phyloP scores from a whole-genome alignment of 805 yeast species.

The Hanseniaspora singularis region DNA sequence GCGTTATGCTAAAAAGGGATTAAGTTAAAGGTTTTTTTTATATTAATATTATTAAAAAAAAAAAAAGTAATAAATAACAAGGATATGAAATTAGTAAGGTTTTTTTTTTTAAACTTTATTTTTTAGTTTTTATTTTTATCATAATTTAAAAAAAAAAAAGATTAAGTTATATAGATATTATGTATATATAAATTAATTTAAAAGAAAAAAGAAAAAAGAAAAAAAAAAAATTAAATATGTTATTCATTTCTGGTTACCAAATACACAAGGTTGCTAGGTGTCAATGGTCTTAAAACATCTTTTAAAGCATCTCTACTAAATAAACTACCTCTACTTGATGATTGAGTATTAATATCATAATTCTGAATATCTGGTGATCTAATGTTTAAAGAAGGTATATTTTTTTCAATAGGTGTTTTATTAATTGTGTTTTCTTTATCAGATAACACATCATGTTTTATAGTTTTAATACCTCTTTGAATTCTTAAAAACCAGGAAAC shows the following conservation, averaged over 20 bases:
- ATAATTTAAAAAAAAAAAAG: too few species aligned
- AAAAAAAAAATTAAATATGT: too few species aligned
- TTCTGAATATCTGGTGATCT: neutral
- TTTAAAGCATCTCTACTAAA: neutral
- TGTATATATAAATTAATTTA: too few species aligned
- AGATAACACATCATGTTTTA: neutral
- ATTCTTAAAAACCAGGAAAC: slow-evolving; percentile 26
- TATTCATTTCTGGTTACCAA: slow-evolving; percentile 17
- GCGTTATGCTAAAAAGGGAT: slow-evolving; percentile 41
- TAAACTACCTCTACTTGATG: slow-evolving; percentile 4
- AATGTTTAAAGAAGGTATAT: neutral
- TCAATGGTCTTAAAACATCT: neutral
- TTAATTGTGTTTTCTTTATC: neutral
- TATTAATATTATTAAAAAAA: neutral
- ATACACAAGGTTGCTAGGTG: slow-evolving; percentile 13
- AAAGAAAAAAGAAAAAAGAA: too few species aligned
- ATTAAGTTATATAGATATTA: too few species aligned
- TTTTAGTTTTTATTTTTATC: too few species aligned
- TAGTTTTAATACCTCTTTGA: slow-evolving; percentile 6
- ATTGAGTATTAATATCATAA: too few species aligned
- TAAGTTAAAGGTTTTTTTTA: slow-evolving; percentile 41
- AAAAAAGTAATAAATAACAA: too few species aligned
- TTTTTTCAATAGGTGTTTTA: neutral
- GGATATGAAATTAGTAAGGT: too few species aligned
- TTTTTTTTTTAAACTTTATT: neutral